Evolutionary conservation across 306 rosid genomes (phyloP), one percentile per base, ranked within the genome.

Genomic region (Quercus gilva): DNA sequence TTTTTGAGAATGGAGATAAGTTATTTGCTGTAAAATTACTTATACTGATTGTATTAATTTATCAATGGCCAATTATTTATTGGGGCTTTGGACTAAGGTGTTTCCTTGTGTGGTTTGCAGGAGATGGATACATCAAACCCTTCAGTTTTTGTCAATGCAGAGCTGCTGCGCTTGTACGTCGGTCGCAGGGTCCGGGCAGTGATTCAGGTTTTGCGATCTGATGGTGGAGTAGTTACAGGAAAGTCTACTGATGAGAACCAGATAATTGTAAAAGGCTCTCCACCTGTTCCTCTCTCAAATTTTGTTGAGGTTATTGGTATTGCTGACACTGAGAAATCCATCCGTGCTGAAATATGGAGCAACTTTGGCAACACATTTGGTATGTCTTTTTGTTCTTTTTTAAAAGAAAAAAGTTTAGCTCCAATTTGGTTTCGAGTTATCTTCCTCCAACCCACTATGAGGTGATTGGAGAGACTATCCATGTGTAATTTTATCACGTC

Each of bases 251-350:
- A 95, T 82, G 98, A 85, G 58, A 84, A 81, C 61, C 90, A 93
- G 80, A 31, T 95, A 43, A 68, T 81, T 71, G 91, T 93, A 25
- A 92, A 87, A 81, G 94, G 97, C 72, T 71, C 86, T 23, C 89
- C 96, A 31, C 77, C 88, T 0, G 49, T 69, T 20, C 76, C 90
- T 78, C 93, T 79, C 65, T 84, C 92, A 51, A 91, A 15, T 57
- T 95, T 86, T 84, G 90, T 95, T 5, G 98, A 95, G 87, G 97
- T 95, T 79, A 79, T 93, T 76, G 99, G 99, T 18, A 78, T 90
- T 80, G 98, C 92, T 83, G 94, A 89, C 68, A 63, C 81, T 73
- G 97, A 95, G 21, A 91, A 84, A 74, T 92, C 92, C 74, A 91
- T 95, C 69, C 86, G 70, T 18, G 94, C 92, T 33, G 95, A 91